Conservation (phyloP, 768 basidiomycete genomes). For the Punctularia strigosozonata region DNA sequence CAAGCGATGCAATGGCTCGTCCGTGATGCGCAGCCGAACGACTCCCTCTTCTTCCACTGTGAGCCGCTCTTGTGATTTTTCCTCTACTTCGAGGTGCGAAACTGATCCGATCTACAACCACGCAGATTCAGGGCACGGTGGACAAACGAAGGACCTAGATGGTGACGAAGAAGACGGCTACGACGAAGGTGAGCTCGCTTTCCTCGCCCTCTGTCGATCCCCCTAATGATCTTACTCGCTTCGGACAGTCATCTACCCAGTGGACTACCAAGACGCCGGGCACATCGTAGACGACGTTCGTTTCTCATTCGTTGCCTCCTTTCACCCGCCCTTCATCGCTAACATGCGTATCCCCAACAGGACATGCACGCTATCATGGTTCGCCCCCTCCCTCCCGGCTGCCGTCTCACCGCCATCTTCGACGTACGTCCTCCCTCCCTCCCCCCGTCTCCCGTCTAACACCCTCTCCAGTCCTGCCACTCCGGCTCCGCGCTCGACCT, state of each 20-base stretch:
- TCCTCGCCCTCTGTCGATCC: not conserved
- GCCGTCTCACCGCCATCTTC: conserved; percentile 52
- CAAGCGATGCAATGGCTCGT: conserved; percentile 51
- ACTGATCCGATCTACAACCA: not conserved
- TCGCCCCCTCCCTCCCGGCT: conserved; percentile 48
- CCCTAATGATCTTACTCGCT: not conserved
- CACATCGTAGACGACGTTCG: conserved; percentile 71
- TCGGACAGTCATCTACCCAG: conserved; percentile 72
- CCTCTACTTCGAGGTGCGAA: not conserved
- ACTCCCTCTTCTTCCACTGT: conserved; percentile 45
- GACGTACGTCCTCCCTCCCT: conserved; percentile 21
- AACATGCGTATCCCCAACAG: conserved; percentile 11
- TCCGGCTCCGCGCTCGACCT: conserved; percentile 34
- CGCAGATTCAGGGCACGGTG: conserved; percentile 90
- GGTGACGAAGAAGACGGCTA: conserved; percentile 74
- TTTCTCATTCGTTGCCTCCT: conserved; percentile 2
- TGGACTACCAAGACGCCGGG: conserved; percentile 70
- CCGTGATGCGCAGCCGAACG: conserved; percentile 37
- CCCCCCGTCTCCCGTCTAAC: not conserved
- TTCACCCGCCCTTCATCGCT: not conserved
- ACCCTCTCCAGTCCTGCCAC: conserved; percentile 27
- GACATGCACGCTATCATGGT: conserved; percentile 34
- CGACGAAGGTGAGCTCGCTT: conserved; percentile 50
- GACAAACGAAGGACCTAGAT: conserved; percentile 67
- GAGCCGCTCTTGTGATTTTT: conserved; percentile 2